Conservation (phyloP, 1,284 basidiomycete genomes). For the Fomitopsis palustris region DNA sequence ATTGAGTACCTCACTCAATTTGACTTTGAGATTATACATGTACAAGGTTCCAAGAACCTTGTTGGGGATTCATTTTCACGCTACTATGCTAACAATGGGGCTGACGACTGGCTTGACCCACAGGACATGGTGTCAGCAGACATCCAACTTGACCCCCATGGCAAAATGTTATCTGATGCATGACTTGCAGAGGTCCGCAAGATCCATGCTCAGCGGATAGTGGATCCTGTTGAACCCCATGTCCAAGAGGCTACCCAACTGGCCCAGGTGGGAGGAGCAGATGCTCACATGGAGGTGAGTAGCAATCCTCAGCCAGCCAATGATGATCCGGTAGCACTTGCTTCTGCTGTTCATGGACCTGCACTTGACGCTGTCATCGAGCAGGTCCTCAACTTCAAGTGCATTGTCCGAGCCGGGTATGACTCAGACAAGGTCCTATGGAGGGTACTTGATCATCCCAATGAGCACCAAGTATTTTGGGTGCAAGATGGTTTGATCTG, state of each 20-base stretch:
- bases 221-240: background rate
- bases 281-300: too few species aligned
- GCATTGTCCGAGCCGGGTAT: background rate
- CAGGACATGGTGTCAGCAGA: slow-evolving; percentile 29
- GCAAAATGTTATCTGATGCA: slow-evolving; percentile 15
- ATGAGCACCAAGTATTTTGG: background rate
- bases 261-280: too few species aligned
- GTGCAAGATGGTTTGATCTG: slow-evolving; percentile 6
- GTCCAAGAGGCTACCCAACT: background rate
- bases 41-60: slow-evolving; percentile 29
- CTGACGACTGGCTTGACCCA: slow-evolving; percentile 14
- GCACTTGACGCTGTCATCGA: background rate
- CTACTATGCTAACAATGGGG: slow-evolving; percentile 28
- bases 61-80: slow-evolving; percentile 32
- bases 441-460: background rate
- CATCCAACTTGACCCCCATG: slow-evolving; percentile 20
- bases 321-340: background rate
- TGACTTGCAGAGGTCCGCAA: slow-evolving; percentile 2
- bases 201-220: background rate
- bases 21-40: slow-evolving; percentile 29
- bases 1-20: slow-evolving; percentile 33
- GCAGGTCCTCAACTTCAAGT: background rate
- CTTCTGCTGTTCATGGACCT: background rate
- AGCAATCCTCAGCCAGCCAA: background rate
- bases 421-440: background rate